Evolutionary conservation across 768 basidiomycete species (phyloP), one percentile per base, ranked within the genome.

Genomic region (Suillus tomentosus): DNA sequence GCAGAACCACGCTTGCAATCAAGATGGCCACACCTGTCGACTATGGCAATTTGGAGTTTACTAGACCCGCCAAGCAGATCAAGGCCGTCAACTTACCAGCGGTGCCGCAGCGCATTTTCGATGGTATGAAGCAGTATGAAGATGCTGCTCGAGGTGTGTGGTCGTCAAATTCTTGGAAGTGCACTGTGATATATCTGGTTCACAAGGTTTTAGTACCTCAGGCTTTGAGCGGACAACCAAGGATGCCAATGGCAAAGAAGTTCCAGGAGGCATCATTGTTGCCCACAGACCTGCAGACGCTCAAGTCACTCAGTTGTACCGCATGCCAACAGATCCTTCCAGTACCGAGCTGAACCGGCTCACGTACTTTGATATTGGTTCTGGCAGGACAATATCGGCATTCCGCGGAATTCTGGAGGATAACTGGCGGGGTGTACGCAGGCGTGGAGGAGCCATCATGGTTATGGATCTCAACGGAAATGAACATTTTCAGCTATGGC

Each of bases 401-500:
- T 78, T 79, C 60, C 22, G n/a, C 37, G 63, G 78, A 1, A 74
- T 81, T 37, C 51, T 51, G 19, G 78, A 77, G 5, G 80, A 81
- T n/a, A 78, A 80, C 62, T 80, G 79, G 79, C 72, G 77, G 50
- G 78, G 79, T 9, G 64, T 72, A 34, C 75, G 71, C 67, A 78
- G 79, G 43, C 62, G 70, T 31, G 76, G 77, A 15, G 78, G 79
- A 8, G 72, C 76, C 1, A 71, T 80, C 43, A 73, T 80, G 71
- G 65, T 74, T 5, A 79, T 80, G 78, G 79, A 80, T 60, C 75
- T 79, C 34, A 74, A 76, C 37, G 79, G 79, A 56, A 80, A 75
- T 45, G 78, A 80, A 48, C 74, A 74, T 37, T 79, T 74, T 59
- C 80, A 81, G n/a, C 72, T 81, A 36, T 81, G 80, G 80, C 74